Conservation (phyloP, 163 green algal species). For the Scenedesmus sp. region DNA sequence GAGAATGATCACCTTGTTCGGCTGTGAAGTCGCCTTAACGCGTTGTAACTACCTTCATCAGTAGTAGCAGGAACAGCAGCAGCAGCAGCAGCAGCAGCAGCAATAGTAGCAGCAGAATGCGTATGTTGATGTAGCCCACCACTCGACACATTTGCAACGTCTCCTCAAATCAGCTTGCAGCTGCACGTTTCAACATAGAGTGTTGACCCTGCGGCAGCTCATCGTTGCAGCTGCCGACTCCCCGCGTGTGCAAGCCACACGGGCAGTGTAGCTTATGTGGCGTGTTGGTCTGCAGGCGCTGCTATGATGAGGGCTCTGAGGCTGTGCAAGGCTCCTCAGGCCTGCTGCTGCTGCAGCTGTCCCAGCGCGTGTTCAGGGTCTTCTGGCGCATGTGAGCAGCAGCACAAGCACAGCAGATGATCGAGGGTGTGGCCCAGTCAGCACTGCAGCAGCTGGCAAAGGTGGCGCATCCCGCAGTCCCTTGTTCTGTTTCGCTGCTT, state of each 20-base stretch:
- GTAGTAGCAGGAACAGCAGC: background rate
- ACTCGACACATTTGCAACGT: no score
- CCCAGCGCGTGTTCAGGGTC: slow-evolving; percentile 70
- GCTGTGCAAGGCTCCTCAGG: slow-evolving; percentile 56
- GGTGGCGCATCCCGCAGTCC: no score
- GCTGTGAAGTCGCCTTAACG: background rate
- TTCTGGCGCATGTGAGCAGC: slow-evolving; percentile 68
- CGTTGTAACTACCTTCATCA: background rate
- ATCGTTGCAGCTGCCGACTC: background rate
- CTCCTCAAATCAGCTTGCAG: no score
- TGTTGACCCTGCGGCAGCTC: no score
- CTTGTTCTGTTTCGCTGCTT: background rate
- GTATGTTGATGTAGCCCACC: background rate
- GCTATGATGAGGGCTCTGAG: slow-evolving; percentile 55
- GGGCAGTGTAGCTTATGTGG: no score
- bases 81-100: background rate
- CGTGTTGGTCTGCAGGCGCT: slow-evolving; percentile 48
- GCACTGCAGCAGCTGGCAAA: background rate
- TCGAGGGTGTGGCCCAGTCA: background rate
- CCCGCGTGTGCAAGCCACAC: no score
- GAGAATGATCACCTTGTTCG: background rate
- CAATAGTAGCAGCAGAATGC: background rate
- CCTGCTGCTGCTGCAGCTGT: slow-evolving; percentile 62
- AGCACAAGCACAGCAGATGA: background rate
- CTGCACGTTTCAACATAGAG: no score